These are phyloP conservation scores for Telopea speciosissima DNA, from an alignment of 177 flowering plant genomes.

Conservation along the genomic window DNA sequence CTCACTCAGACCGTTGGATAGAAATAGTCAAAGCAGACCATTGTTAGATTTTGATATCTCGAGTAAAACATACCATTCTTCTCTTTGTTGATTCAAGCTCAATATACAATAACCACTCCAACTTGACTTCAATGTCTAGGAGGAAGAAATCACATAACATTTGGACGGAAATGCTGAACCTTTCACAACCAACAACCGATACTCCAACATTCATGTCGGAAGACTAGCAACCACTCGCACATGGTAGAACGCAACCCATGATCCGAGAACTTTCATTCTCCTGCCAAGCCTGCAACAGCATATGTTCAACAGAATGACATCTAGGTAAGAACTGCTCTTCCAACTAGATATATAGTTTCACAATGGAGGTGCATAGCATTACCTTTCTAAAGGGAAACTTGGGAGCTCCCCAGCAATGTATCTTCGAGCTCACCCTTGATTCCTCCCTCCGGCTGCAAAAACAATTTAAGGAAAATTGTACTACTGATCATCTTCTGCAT, in stretches of 20 bases:
- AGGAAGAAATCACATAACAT: not conserved
- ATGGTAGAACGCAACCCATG: slow-evolving; percentile 40
- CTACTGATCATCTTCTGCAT: too few relatives aligned
- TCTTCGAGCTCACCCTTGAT: slow-evolving; percentile 18
- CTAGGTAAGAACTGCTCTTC: not conserved
- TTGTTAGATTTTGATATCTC: not conserved
- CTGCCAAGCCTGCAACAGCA: slow-evolving; percentile 32
- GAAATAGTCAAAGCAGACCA: not conserved
- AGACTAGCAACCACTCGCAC: slow-evolving; percentile 26
- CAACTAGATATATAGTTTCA: too few relatives aligned
- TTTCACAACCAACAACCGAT: not conserved
- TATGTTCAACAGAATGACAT: not conserved
- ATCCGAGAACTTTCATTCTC: slow-evolving; percentile 27
- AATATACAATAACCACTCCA: not conserved
- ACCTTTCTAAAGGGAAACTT: slow-evolving; percentile 37
- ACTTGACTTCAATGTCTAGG: not conserved
- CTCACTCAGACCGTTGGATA: not conserved
- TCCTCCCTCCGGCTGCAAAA: slow-evolving; percentile 31
- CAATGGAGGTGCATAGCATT: slow-evolving; percentile 1
- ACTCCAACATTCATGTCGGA: not conserved
- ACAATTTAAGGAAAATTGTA: not conserved
- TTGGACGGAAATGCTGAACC: not conserved
- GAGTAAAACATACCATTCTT: not conserved
- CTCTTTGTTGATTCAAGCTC: not conserved
- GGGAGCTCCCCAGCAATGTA: slow-evolving; percentile 50